Conservation (phyloP, 257 asterid genomes). For the Solanum sejunctum region DNA sequence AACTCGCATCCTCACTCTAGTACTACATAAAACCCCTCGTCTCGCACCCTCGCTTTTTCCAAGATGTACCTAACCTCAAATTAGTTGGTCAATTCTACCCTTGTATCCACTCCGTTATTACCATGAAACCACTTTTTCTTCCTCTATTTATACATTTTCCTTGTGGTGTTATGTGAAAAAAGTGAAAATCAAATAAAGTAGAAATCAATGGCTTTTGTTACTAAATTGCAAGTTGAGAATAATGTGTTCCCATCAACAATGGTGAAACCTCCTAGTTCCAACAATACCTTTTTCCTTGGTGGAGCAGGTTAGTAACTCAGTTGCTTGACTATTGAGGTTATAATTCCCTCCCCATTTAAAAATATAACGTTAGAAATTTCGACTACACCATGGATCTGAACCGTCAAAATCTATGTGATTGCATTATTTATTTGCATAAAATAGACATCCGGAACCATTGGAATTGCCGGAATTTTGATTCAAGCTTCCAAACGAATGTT, state of each 20-base stretch:
- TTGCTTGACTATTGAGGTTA: not conserved
- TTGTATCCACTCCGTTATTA: not conserved
- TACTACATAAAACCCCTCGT: too few species aligned
- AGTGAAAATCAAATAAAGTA: not conserved
- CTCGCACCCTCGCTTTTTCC: not conserved
- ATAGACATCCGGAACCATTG: too few species aligned
- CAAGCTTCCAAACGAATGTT: too few species aligned
- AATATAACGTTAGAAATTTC: not conserved
- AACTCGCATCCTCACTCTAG: too few species aligned
- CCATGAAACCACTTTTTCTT: not conserved
- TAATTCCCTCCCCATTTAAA: not conserved
- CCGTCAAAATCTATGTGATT: too few species aligned
- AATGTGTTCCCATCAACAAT: constrained; percentile 36
- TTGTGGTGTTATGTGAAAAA: not conserved
- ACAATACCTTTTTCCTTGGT: constrained; percentile 49
- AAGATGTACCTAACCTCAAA: not conserved
- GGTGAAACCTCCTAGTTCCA: constrained; percentile 53
- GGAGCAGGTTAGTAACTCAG: constrained; percentile 61
- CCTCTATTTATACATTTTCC: not conserved
- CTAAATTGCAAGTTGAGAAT: constrained; percentile 42
- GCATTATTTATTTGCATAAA: too few species aligned
- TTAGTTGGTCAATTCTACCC: not conserved
- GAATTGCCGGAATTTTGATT: too few species aligned
- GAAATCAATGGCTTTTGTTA: constrained; percentile 20
- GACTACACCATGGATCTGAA: too few species aligned